Evolutionary conservation across 306 rosid species (phyloP), one percentile per base, ranked within the genome.

Genomic region (Phaseolus lunatus): DNA sequence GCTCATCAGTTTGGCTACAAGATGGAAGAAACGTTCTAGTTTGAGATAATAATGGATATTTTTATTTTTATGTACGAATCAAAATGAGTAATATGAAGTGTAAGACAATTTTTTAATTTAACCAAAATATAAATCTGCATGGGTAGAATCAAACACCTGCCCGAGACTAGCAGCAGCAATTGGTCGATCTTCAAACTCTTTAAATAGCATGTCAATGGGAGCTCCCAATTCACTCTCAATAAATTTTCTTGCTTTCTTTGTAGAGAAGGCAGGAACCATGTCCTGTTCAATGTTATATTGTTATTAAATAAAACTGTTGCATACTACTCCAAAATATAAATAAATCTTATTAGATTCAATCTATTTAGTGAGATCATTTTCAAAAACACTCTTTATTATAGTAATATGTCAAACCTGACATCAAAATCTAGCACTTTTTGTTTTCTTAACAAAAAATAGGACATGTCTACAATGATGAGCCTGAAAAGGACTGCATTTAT

Each of bases 141-240:
- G 70, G 52, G 8, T 66, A 59, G 73, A 73, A 48, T 56, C 18
- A 75, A 85, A 78, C 80, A 92, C 97, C 96, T 92, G 97, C 80
- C 97, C 96, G 81, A 92, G 96, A 82, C 97, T 92, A 61, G 97
- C 97, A 73, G 97, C 97, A 47, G 97, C 97, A 71, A 92, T 92
- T 53, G 97, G 96, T 53, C 37, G 86, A 78, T 92, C 94, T 84
- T 90, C 96, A 65, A 90, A 92, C 85, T 86, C 92, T 84, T 84
- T 85, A 72, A 86, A 92, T 81, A 89, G 69, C 8, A 86, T 22
- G 35, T 82, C 69, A n/a, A 92, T 45, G 9, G 94, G 76, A 74
- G 88, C 88, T 78, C 96, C 94, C 12, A 92, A 82, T 82, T 92
- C 96, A 53, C 76, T 82, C 89, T 92, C 90, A 54, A 92, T 84